Evolutionary conservation across 805 yeast genomes (phyloP).

Genomic region (Monosporozyma servazzii): DNA sequence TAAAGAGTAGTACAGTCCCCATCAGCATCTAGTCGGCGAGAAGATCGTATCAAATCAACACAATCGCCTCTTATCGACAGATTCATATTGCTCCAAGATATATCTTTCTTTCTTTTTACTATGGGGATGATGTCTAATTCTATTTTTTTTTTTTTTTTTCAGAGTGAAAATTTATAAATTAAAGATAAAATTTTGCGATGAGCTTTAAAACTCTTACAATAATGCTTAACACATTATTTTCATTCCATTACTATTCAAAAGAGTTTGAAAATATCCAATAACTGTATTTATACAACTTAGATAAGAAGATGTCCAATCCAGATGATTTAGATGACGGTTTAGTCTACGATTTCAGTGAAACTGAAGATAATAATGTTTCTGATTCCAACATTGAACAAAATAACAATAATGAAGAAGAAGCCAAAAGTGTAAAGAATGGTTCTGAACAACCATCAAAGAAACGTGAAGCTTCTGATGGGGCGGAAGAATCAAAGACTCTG

Average conservation of each 20-base stretch:
- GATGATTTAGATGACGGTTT: constrained; percentile 80
- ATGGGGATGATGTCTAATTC: no score
- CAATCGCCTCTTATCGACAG: no score
- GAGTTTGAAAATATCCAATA: background rate
- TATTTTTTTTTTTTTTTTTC: background rate
- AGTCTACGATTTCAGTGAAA: constrained; percentile 42
- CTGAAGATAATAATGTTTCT: constrained; percentile 28
- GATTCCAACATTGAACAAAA: constrained; percentile 21
- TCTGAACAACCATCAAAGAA: constrained; percentile 4
- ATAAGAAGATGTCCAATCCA: constrained; percentile 32
- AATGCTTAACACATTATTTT: background rate
- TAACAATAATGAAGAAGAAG: background rate
- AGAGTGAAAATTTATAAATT: background rate
- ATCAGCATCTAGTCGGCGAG: no score
- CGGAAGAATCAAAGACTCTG: constrained; percentile 4
- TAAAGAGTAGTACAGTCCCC: no score
- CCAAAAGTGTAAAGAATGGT: background rate
- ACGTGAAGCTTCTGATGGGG: constrained; percentile 11
- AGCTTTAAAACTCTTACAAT: background rate
- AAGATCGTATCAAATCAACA: no score
- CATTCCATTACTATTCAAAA: background rate
- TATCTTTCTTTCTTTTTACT: no score
- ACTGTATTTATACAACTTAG: no score
- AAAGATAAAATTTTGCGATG: constrained; percentile 1
- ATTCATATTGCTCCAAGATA: no score